Base-by-base conservation (phyloP, 768 basidiomycete genomes). In the Sistotremastrum niveocremeum region DNA sequence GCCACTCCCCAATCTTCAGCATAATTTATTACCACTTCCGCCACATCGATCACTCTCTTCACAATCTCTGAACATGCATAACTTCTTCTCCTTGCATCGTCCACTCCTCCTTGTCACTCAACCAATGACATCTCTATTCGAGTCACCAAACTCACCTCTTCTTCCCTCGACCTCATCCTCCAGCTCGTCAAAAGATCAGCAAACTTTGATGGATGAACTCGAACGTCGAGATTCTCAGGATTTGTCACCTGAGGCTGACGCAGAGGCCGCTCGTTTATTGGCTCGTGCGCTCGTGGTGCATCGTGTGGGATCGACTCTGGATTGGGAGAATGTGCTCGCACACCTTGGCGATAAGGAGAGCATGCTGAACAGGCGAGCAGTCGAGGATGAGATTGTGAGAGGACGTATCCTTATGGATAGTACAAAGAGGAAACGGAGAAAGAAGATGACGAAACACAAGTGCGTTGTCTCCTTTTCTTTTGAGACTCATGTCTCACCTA, bases 361-460 rank as follows among this genome's bases (percentile, higher is more conserved):
- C 39, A 60, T 63, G 53, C 71, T 71, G n/a, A 67, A 67, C 37
- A 68, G 70, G 38, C 69, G 72, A 46, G 67, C 73, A 39, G 66
- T 68, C 46, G 49, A 63, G 71, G 58, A 72, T 72, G 44, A 69
- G 72, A 53, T 64, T 70, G 53, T 72, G 76, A 10, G 71, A 70
- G 58, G 74, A 77, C 48, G 75, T 39, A 71, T 85, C 10, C 62
- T 77, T 59, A 69, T 85, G 65, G 87, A 89, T 55, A 88, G 86
- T 54, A 78, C 77, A 31, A 84, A 81, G 69, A 75, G 86, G 62
- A 90, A 90, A 71, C 73, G 77, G 54, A 70, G 77, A 70, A 84
- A 79, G 78, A 94, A 93, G 79, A 94, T 94, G 81, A 88, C 83
- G 74, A 94, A 91, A 67, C 90, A 94, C 63, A 93, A 93, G 88